Evolutionary conservation across 345 rosid species (phyloP), one percentile per base, ranked within the genome.

Genomic region (Citropsis articulata): DNA sequence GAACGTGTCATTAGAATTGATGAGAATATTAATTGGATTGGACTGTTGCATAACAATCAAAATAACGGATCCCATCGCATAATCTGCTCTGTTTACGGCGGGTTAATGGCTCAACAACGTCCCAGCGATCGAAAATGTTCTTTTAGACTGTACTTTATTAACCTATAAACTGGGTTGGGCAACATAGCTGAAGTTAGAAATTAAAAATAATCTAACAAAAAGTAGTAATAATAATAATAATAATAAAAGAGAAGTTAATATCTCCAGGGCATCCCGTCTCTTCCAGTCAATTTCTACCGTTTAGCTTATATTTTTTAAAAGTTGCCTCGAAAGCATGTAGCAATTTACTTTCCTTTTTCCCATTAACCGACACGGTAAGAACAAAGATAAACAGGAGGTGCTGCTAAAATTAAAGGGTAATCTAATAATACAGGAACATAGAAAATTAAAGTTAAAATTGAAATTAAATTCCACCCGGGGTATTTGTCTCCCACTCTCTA

Each of bases 31-130:
- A 40, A 40, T 3, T 40, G 13, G 4, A n/a, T n/a, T n/a, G n/a
- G n/a, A n/a, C n/a, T 9, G 13, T 1, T 0, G 9, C 13, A 0
- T 2, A 10, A 12, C 50, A 12, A 3, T 0, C 48, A 0, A 10
- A 42, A 42, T 0, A 42, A 42, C 13, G 50, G 16, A 42, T 12
- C 48, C 14, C 48, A 12, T 2, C 4, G 50, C 50, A 42, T 12
- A 42, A 13, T 13, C 18, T 3, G 50, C 50, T 3, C 1, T 13
- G 18, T 3, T 45, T 13, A 45, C 5, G 18, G 4, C 50, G 50
- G 50, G 18, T 45, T 45, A 3, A 14, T 13, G 18, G 18, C 50
- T 45, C 14, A 12, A 45, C 50, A 45, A 13, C 50, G 14, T 2
- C 14, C 48, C 48, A 45, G 4, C 6, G 16, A 45, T 45, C 16